These are phyloP conservation scores for Fusarium burgessii DNA, from an alignment of 2,329 filamentous ascomycete genomes.

Conservation along the genomic window DNA sequence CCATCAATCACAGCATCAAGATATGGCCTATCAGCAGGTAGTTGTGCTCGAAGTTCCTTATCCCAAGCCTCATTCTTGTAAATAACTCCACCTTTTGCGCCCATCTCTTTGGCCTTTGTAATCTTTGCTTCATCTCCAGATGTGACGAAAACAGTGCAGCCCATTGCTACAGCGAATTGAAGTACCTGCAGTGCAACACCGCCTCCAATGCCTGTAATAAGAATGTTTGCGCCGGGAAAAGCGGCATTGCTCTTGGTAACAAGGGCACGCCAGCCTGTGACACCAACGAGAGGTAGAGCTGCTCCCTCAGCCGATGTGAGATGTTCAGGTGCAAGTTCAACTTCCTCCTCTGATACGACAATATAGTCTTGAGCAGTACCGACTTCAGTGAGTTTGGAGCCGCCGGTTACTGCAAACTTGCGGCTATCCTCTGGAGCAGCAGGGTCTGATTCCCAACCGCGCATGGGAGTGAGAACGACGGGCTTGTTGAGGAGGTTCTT, in stretches of 20 bases:
- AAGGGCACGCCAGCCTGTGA: slow-evolving; percentile 90
- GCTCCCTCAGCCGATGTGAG: slow-evolving; percentile 80
- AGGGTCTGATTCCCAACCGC: slow-evolving; percentile 79
- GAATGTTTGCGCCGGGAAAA: slow-evolving; percentile 75
- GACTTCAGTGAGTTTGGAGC: slow-evolving; percentile 68
- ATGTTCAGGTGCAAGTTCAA: slow-evolving; percentile 81
- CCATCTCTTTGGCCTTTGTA: slow-evolving; percentile 75
- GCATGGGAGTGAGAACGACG: slow-evolving; percentile 82
- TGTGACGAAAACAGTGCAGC: slow-evolving; percentile 84
- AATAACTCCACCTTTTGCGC: slow-evolving; percentile 83
- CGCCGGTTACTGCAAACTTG: slow-evolving; percentile 75
- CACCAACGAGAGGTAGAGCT: slow-evolving; percentile 83
- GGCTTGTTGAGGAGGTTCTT: slow-evolving; percentile 67
- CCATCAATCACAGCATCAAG: slow-evolving; percentile 91
- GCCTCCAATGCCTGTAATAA: slow-evolving; percentile 92
- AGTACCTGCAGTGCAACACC: slow-evolving; percentile 88
- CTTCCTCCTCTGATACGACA: slow-evolving; percentile 74
- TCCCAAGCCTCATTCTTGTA: slow-evolving; percentile 88
- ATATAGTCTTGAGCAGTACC: slow-evolving; percentile 83
- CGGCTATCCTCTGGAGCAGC: slow-evolving; percentile 76
- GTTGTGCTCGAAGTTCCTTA: slow-evolving; percentile 72
- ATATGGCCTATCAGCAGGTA: slow-evolving; percentile 74
- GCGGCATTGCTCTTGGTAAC: slow-evolving; percentile 80
- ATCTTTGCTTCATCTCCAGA: slow-evolving; percentile 82
- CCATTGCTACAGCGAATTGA: slow-evolving; percentile 80